Percentiles rank a stretch among this genome's conserved stretches.
Conservation (phyloP, 1,284 basidiomycete genomes). For the Boletus austroedulis region DNA sequence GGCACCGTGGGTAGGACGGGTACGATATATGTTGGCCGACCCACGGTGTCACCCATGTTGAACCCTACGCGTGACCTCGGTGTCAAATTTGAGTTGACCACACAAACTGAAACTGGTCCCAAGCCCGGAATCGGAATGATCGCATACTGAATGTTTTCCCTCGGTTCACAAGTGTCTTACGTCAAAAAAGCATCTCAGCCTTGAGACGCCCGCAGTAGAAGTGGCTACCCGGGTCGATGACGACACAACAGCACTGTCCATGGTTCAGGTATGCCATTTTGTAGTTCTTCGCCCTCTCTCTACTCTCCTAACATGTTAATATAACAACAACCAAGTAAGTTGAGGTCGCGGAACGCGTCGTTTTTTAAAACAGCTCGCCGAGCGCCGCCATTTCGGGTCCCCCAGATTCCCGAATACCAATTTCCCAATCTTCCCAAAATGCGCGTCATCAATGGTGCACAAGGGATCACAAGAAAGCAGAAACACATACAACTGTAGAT, state of each 20-base stretch:
- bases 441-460: background rate
- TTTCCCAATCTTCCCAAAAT: constrained; percentile 28
- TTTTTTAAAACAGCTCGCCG: constrained; percentile 56
- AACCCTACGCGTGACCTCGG: too few species aligned
- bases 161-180: background rate
- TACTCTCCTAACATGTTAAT: constrained; percentile 12
- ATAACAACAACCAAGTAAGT: constrained; percentile 1
- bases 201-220: background rate
- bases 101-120: background rate
- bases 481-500: constrained; percentile 76
- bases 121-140: background rate
- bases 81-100: too few species aligned
- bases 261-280: constrained; percentile 2
- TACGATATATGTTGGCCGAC: too few species aligned
- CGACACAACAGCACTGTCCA: background rate
- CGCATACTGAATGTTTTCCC: background rate
- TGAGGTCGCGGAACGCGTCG: background rate
- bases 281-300: constrained; percentile 1
- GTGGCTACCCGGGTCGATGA: too few species aligned
- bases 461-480: background rate
- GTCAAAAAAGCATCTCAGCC: background rate
- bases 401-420: constrained; percentile 54
- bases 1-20: too few species aligned
- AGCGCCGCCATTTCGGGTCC: constrained; percentile 75
- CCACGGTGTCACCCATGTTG: too few species aligned